Percentiles rank a stretch among this genome's conserved stretches.
phyloP scores from a whole-genome alignment of 257 asterid genomes.

The Henckelia pumila region DNA sequence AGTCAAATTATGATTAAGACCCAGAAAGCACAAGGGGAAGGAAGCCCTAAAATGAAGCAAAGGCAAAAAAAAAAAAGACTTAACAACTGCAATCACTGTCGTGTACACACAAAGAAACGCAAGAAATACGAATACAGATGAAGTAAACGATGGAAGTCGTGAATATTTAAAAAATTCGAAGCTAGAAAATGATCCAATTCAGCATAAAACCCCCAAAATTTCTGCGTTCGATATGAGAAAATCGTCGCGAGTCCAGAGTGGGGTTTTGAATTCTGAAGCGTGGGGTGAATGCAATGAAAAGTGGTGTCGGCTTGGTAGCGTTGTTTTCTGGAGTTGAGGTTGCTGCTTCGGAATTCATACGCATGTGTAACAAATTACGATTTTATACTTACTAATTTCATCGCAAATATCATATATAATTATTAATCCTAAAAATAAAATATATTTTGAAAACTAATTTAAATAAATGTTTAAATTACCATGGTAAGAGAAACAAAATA shows the following conservation, averaged over 20 bases:
- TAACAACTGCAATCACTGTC: slow-evolving; percentile 47
- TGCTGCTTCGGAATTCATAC: background rate
- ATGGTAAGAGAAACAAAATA: too few relatives aligned
- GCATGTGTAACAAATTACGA: background rate
- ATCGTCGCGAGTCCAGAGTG: background rate
- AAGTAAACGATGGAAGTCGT: background rate
- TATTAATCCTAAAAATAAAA: too few relatives aligned
- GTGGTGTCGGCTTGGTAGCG: background rate
- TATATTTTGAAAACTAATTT: too few relatives aligned
- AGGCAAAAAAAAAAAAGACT: slow-evolving; percentile 40
- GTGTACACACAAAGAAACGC: slow-evolving; percentile 34
- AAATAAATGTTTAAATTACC: too few relatives aligned
- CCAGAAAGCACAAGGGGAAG: slow-evolving; percentile 23
- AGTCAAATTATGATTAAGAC: slow-evolving; percentile 11
- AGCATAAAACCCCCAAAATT: background rate
- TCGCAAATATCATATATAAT: too few relatives aligned
- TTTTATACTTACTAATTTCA: too few relatives aligned
- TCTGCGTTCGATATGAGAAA: background rate
- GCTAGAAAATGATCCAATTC: background rate
- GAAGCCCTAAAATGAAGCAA: slow-evolving; percentile 50
- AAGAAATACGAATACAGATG: slow-evolving; percentile 21
- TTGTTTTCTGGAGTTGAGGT: background rate
- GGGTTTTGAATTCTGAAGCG: background rate
- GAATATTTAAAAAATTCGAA: slow-evolving; percentile 20
- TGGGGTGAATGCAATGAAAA: background rate